phyloP scores from a whole-genome alignment of 768 basidiomycete species.

The Strobilomyces dryophilus region DNA sequence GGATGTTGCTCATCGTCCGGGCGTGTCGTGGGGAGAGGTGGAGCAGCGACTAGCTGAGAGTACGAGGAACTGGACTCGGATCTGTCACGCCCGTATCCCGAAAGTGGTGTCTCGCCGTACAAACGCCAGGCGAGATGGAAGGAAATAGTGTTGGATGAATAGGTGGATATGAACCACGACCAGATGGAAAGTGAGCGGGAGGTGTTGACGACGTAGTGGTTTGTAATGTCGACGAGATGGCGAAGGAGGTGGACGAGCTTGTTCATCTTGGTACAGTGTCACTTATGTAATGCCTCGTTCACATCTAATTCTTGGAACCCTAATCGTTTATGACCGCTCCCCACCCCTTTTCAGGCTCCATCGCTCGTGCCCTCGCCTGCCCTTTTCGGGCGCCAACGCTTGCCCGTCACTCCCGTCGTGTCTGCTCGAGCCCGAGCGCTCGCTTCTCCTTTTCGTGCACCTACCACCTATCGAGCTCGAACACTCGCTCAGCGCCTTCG shows the following conservation, averaged over 20 bases:
- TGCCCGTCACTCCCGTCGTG: too few species aligned
- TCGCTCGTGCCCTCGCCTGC: too few species aligned
- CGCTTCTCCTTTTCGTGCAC: too few species aligned
- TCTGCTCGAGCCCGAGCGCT: too few species aligned
- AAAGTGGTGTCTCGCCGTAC: not conserved
- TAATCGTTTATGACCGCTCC: too few species aligned
- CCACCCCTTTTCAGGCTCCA: too few species aligned
- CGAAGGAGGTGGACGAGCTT: slow-evolving; percentile 54
- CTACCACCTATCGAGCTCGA: too few species aligned
- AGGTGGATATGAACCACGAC: slow-evolving; percentile 16
- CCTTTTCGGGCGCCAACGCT: too few species aligned
- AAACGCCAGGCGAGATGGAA: not conserved
- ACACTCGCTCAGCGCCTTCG: too few species aligned
- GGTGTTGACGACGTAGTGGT: slow-evolving; percentile 32
- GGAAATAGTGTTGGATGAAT: not conserved
- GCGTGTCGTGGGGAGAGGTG: slow-evolving; percentile 9
- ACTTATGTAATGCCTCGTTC: slow-evolving; percentile 8
- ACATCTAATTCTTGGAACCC: not conserved
- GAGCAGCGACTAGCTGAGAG: not conserved
- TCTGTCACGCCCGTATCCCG: not conserved
- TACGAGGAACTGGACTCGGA: not conserved
- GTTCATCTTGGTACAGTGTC: slow-evolving; percentile 28
- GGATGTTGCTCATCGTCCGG: slow-evolving; percentile 6
- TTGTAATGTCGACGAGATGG: slow-evolving; percentile 62
- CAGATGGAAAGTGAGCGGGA: not conserved